Evolutionary conservation across 352 stramenopile species (phyloP), one percentile per base, ranked within the genome.

Genomic region (Halophytophthora polymorphica): DNA sequence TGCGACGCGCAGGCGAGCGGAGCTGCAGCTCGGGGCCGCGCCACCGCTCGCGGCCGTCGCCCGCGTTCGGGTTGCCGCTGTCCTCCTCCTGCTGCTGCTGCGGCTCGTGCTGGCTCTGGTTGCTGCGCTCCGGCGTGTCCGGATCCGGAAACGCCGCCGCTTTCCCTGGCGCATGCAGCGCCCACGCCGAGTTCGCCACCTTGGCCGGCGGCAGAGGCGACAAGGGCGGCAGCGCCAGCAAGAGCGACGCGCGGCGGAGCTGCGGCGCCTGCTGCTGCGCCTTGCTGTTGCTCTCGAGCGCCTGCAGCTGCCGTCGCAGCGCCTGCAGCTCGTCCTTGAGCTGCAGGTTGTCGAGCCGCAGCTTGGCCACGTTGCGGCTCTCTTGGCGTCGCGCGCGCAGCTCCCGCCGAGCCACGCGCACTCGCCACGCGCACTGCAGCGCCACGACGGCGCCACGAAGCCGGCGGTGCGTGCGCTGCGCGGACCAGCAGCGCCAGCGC

Each of bases 331-430:
- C 76, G 39, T 68, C 66, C 61, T 89, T 87, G 2, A 91, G 58
- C 21, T 85, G 72, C 18, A 77, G 62, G 45, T 93, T 93, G 50
- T 90, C 80, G 25, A 87, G 57, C 38, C 86, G 77, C 29, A 93
- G 68, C 56, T 87, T 89, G 14, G 58, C 41, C 31, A 93, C 66
- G 39, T 93, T 89, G 40, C 72, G 76, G 48, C 79, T 89, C 54
- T 93, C 80, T 38, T 74, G 51, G 2, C 79, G 78, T 43, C 88
- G 44, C 28, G 48, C 61, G 17, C 70, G 50, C 11, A 93, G 58
- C 17, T 62, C 38, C 6, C 56, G 58, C 29, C 57, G 74, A 10
- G 80, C 82, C 13, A 66, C 23, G 12, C 67, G 69, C 6, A 56
- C 57, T 8, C 82, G 79, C 12, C 71, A 34, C 19, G 53, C 64